Base-by-base conservation (phyloP, 495 filamentous ascomycete species). In the Monascus purpureus region DNA sequence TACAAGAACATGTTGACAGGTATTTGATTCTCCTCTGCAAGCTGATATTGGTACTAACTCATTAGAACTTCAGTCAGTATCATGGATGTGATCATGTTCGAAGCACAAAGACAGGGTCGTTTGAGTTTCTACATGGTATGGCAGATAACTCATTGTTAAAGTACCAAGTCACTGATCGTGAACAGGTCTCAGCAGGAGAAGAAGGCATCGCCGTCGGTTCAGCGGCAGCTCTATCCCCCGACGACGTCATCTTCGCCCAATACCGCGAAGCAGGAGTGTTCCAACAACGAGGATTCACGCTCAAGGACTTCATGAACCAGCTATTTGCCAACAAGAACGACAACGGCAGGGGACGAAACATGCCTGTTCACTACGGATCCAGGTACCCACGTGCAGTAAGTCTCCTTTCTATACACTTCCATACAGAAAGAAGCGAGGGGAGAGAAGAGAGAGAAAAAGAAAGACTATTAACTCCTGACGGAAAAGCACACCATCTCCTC, bases 321-420 rank as follows among this genome's bases (percentile, higher is more conserved):
- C 57, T 96, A 3, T 95, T 99, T 53, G 75, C 92, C 17, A 99
- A 95, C 46, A 61, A 54, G 17, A 73, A 87, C 37, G 90, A 99
- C 38, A 55, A 56, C 2, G 87, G 88, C 2, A 68, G 64, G 36
- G 90, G 92, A 4, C 75, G 90, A 33, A 96, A 94, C 47, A 99
- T 99, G 90, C 92, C 90, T 8, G 83, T 96, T 12, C 90, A 99
- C 43, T 99, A 95, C 39, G 90, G 85, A 16, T 84, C 82, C 45
- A 68, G 65, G 19, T 75, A 80, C 42, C 63, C 87, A 15, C 82
- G 92, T 43, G 82, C 87, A 37, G 82, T 90, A 45, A 48, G 70
- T n/a, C n/a, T n/a, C n/a, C n/a, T n/a, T n/a, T n/a, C n/a, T n/a
- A n/a, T n/a, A n/a, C n/a, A n/a, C n/a, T n/a, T n/a, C n/a, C n/a